Evolutionary conservation across 306 rosid species (phyloP), one percentile per base, ranked within the genome.

Genomic region (Medicago arabica): DNA sequence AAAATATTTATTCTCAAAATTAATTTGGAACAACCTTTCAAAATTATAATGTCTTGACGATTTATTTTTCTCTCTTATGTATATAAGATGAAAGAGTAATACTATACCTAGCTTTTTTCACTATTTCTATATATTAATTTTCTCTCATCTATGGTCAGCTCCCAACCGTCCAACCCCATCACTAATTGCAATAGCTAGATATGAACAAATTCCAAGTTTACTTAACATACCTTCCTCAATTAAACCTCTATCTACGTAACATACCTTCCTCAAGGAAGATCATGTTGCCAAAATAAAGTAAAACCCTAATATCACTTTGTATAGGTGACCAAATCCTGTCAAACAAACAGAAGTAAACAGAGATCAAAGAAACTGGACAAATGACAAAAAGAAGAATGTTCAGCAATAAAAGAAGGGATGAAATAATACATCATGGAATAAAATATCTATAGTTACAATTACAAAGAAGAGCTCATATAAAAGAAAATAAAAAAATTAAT

Each of bases 371-470:
- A 39, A 64, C 25, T 8, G n/a, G 2, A 43, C 15, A 17, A 0
- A 63, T 14, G 3, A 13, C 21, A 64, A 64, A 53, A 60, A 4
- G 13, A 23, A 58, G 59, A 25, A n/a, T 51, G 23, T 51, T 17
- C 58, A 51, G 10, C 57, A 51, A n/a, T 17, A 9, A 9, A 43
- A 11, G 16, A 62, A 41, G 1, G 18, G 15, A 74, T 25, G 1
- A 50, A 83, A 66, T 77, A 43, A 21, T 23, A 63, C 72, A 67
- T 72, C 19, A 9, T 49, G 28, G 25, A 74, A 75, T 38, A 75
- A 58, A 80, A 59, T 59, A 8, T 75, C 54, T 73, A 83, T 59
- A 81, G 78, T 69, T 83, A 74, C 74, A 84, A 85, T 69, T 83
- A 74, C 74, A 84, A 85, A 83, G 83, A 80, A 82, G 69, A 66